phyloP scores from a whole-genome alignment of 768 basidiomycete species.

The Pleurotus tuber-regium region DNA sequence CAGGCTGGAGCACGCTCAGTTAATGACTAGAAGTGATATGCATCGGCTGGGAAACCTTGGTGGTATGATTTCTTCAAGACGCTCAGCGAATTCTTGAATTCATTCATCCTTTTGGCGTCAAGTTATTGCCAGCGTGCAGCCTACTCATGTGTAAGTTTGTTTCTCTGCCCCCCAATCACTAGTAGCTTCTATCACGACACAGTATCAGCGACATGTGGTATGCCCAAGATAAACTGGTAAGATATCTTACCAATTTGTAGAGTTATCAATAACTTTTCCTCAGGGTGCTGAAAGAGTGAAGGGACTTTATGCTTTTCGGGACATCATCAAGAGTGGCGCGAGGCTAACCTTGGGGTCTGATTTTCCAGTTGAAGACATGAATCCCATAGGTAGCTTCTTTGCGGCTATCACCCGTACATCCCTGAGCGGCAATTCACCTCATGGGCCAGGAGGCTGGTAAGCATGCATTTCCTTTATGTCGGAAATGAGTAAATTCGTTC shows the following conservation, averaged over 20 bases:
- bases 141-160: constrained; percentile 75
- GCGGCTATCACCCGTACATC: constrained; percentile 82
- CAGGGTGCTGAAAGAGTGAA: constrained; percentile 84
- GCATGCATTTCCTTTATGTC: constrained; percentile 19
- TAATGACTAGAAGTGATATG: constrained; percentile 77
- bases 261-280: constrained; percentile 10
- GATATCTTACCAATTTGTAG: constrained; percentile 15
- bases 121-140: constrained; percentile 92
- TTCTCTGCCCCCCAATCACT: constrained; percentile 8
- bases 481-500: background rate
- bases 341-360: constrained; percentile 83
- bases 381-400: constrained; percentile 83
- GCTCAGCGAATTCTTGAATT: background rate
- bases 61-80: constrained; percentile 41
- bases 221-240: constrained; percentile 76
- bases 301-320: constrained; percentile 83
- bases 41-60: constrained; percentile 74
- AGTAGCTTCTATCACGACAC: constrained; percentile 8
- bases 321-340: constrained; percentile 61
- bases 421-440: constrained; percentile 70
- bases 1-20: constrained; percentile 89
- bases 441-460: constrained; percentile 82
- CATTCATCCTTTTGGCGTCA: constrained; percentile 13
- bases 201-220: constrained; percentile 90
- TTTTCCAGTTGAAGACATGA: constrained; percentile 85